A percentile compares a stretch with the other conserved stretches of the same genome.
Conservation (phyloP, 2,329 filamentous ascomycete species). For the Penicillium nordicum region DNA sequence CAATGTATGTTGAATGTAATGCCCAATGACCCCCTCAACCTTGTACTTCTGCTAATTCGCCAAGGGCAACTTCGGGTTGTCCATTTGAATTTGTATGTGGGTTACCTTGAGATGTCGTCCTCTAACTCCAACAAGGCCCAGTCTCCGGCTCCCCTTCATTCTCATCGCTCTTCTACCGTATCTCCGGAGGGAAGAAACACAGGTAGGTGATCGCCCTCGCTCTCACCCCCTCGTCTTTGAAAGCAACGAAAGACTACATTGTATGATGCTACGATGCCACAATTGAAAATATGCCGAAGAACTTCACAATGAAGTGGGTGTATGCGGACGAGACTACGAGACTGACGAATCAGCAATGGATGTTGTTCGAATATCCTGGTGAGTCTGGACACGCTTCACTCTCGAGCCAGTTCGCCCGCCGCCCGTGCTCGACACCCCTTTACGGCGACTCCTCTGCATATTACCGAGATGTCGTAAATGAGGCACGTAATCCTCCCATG, state of each 20-base stretch:
- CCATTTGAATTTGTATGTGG: background rate
- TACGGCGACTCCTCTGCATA: slow-evolving; percentile 73
- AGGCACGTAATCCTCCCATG: slow-evolving; percentile 58
- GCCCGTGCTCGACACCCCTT: slow-evolving; percentile 64
- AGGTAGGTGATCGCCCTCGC: background rate
- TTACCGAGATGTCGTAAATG: slow-evolving; percentile 68
- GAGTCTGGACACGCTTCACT: background rate
- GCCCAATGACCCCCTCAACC: too few species aligned
- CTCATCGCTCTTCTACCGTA: background rate
- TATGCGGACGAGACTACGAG: background rate
- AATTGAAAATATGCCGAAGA: background rate
- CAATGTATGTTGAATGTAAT: background rate
- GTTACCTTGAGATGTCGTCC: background rate
- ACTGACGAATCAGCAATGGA: background rate
- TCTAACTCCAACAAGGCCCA: background rate
- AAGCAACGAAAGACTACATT: background rate
- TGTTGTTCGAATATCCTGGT: background rate
- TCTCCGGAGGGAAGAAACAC: too few species aligned
- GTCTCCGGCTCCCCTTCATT: background rate
- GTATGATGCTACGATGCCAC: background rate
- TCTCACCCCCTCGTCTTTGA: background rate
- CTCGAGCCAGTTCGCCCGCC: slow-evolving; percentile 50
- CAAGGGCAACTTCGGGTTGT: background rate
- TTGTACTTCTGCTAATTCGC: background rate
- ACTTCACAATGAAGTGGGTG: too few species aligned